phyloP scores from a whole-genome alignment of 495 filamentous ascomycete genomes.

The Pseudoneurospora amorphoporcata region DNA sequence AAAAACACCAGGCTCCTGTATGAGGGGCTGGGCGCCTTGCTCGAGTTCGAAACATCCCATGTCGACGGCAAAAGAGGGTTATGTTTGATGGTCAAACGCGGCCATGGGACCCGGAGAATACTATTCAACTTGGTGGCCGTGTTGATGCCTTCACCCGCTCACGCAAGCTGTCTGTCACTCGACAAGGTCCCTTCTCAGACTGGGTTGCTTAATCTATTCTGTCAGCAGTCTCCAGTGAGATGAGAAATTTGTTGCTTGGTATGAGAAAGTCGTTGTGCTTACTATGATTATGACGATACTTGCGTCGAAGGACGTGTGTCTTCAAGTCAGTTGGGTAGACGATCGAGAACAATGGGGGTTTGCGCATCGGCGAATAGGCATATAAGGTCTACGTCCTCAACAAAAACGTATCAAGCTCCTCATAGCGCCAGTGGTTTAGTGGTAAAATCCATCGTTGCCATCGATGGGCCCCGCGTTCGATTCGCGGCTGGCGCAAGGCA shows the following conservation, averaged over 20 bases:
- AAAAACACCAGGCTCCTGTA: background rate
- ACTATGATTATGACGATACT: background rate
- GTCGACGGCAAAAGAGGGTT: background rate
- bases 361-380: background rate
- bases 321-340: background rate
- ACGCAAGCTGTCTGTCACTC: background rate
- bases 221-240: background rate
- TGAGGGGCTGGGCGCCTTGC: background rate
- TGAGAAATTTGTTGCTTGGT: background rate
- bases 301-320: background rate
- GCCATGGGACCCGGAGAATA: background rate
- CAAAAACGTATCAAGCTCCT: background rate
- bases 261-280: background rate
- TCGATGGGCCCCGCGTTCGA: background rate
- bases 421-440: background rate
- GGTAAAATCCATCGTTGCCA: background rate
- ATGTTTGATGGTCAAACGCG: background rate
- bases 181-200: background rate
- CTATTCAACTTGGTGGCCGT: background rate
- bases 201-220: background rate
- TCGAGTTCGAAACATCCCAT: background rate
- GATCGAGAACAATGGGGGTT: background rate
- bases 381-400: background rate
- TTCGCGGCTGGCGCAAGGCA: background rate
- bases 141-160: background rate